Base-by-base conservation (phyloP, 768 basidiomycete species). In the Tephrocybe sp. region DNA sequence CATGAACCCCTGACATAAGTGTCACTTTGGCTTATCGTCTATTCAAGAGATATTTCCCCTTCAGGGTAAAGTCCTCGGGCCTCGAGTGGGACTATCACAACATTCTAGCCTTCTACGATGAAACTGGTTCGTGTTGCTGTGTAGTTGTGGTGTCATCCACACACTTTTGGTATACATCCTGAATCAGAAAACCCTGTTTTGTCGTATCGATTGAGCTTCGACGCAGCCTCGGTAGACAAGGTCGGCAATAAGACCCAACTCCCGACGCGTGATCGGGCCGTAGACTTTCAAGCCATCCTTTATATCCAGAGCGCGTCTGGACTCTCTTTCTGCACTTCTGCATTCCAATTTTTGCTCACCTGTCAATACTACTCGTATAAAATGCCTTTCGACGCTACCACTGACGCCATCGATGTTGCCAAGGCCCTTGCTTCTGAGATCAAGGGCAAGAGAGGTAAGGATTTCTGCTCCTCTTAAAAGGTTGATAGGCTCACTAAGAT, bases 391-490 rank as follows among this genome's bases (percentile, higher is more conserved):
- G 46, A 47, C 19, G n/a, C 0, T 6, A 34, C 47, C 16, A 39
- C 37, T 25, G 21, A 38, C n/a, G 42, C 42, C 12, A 47, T 47
- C 21, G 42, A 52, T 2, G 42, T 44, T 6, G 52, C 52, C 18
- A 44, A 40, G 25, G 34, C 41, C n/a, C 25, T 53, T 33, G 34
- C 46, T 34, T 38, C 27, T 11, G 34, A 53, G 34, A 53, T 47
- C 34, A 53, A 53, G 23, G 41, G 46, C 31, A 53, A 53, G n/a
- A 47, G 41, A 10, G 52, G 46, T 53, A 19, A 43, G 46, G 5
- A 42, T 18, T 6, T 22, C 27, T 19, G 10, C 9, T 6, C 5
- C 4, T 4, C 15, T 34, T n/a, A 15, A n/a, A 34, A 12, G 33
- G 27, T 29, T 34, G 33, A 34, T 34, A 34, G 15, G 13, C 33